phyloP scores from a whole-genome alignment of 257 asterid species.

The Solanum bulbocastanum region DNA sequence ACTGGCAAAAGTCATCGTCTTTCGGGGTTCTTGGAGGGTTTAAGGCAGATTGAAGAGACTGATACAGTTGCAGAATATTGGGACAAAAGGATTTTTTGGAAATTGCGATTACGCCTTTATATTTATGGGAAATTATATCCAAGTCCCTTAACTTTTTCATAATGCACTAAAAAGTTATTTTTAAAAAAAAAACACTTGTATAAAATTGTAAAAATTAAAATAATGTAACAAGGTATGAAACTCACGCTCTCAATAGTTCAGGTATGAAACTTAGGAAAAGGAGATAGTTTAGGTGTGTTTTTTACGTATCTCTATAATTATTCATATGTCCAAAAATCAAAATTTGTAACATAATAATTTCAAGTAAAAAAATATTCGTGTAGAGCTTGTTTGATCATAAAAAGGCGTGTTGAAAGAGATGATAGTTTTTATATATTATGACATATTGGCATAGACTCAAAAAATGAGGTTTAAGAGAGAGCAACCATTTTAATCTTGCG shows the following conservation, averaged over 20 bases:
- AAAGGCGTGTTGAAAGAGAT: background rate
- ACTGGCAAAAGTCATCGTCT: conserved; percentile 20
- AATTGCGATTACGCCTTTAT: background rate
- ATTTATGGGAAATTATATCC: background rate
- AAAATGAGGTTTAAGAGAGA: background rate
- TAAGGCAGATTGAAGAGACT: background rate
- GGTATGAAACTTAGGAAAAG: no score
- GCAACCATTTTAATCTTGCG: background rate
- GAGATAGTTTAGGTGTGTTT: no score
- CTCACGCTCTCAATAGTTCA: no score
- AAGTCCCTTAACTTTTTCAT: background rate
- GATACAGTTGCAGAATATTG: background rate
- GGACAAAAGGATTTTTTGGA: background rate
- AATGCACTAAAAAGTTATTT: background rate
- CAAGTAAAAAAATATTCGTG: no score
- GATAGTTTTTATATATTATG: background rate
- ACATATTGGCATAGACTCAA: background rate
- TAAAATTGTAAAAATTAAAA: background rate
- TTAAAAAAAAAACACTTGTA: background rate
- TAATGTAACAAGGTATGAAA: background rate
- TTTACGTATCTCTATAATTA: background rate
- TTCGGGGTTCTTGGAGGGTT: background rate
- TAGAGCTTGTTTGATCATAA: no score
- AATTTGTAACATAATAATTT: background rate
- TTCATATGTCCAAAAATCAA: background rate